These are phyloP conservation scores for Sporothrix schenckii DNA, from an alignment of 2,329 filamentous ascomycete species.

Conservation along the genomic window DNA sequence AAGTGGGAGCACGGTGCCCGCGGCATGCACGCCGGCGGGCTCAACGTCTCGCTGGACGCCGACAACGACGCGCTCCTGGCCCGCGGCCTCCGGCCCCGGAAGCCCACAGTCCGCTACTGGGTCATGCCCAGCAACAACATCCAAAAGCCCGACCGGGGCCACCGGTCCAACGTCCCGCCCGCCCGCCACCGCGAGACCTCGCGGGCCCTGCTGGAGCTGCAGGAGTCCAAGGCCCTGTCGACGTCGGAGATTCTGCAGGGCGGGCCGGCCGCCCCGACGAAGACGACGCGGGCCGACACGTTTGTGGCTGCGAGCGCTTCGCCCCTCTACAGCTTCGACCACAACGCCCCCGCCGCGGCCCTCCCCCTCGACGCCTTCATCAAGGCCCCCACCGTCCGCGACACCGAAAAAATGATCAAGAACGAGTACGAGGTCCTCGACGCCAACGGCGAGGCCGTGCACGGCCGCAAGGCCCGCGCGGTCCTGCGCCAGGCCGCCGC, in stretches of 20 bases:
- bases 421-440: slow-evolving; percentile 55
- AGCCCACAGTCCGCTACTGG: slow-evolving; percentile 4
- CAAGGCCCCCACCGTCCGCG: slow-evolving; percentile 43
- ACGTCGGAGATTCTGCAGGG: not conserved
- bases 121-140: slow-evolving; percentile 20
- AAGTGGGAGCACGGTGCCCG: slow-evolving; percentile 51
- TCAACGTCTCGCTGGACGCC: not conserved
- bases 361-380: slow-evolving; percentile 46
- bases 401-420: slow-evolving; percentile 50
- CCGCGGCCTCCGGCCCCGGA: not conserved
- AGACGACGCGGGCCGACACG: no score
- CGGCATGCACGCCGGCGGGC: slow-evolving; percentile 40
- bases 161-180: not conserved
- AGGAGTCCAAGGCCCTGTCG: not conserved
- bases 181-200: slow-evolving; percentile 10
- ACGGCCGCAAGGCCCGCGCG: slow-evolving; percentile 50
- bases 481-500: slow-evolving; percentile 44
- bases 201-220: not conserved
- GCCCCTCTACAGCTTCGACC: slow-evolving; percentile 52
- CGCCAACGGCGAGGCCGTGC: slow-evolving; percentile 49
- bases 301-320: slow-evolving; percentile 40
- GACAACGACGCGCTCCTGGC: not conserved
- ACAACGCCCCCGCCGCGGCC: slow-evolving; percentile 45
- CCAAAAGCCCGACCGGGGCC: not conserved
- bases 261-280: not conserved